These are phyloP conservation scores for Austropuccinia psidii DNA, from an alignment of 1,284 basidiomycete species.

Conservation along the genomic window DNA sequence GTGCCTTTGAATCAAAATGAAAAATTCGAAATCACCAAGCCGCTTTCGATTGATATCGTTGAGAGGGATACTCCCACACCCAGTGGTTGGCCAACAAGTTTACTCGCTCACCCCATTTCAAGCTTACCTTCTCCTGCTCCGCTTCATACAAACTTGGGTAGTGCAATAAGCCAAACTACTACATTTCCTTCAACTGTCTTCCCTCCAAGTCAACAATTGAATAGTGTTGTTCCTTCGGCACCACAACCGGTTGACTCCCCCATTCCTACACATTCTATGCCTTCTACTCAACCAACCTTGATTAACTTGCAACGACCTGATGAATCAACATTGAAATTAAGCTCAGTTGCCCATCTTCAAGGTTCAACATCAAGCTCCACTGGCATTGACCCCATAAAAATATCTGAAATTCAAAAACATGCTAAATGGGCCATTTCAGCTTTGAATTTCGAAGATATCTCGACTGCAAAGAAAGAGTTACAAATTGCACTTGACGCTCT, in stretches of 20 bases:
- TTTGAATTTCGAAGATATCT: constrained; percentile 81
- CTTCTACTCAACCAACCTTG: background rate
- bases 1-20: too few relatives aligned
- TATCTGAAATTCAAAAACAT: constrained; percentile 75
- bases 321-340: too few relatives aligned
- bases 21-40: too few relatives aligned
- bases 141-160: too few relatives aligned
- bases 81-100: too few relatives aligned
- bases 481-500: constrained; percentile 53
- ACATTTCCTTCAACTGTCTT: constrained; percentile 25
- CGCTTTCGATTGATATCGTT: too few relatives aligned
- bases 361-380: constrained; percentile 29
- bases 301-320: too few relatives aligned
- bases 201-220: constrained; percentile 3
- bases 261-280: background rate
- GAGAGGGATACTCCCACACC: too few relatives aligned
- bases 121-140: too few relatives aligned
- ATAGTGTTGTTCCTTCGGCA: background rate
- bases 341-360: background rate
- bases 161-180: background rate
- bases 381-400: constrained; percentile 55
- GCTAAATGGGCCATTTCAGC: constrained; percentile 83
- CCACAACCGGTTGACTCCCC: background rate
- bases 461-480: constrained; percentile 71
- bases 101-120: too few relatives aligned